phyloP scores from a whole-genome alignment of 495 filamentous ascomycete genomes.

The Penicillium salamii region DNA sequence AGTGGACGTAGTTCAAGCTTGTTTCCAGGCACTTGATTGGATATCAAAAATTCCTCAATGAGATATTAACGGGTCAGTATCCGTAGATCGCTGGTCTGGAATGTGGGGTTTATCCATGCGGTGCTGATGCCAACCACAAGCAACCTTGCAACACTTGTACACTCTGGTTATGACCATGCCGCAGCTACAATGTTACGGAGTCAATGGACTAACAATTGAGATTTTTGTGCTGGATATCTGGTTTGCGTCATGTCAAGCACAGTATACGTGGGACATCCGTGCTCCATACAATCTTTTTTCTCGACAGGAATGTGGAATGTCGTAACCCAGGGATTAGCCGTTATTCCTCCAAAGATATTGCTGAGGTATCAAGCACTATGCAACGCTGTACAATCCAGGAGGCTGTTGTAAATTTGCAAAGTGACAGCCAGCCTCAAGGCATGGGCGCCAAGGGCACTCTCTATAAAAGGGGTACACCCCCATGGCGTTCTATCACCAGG shows the following conservation, averaged over 20 bases:
- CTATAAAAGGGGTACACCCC: conserved; percentile 1
- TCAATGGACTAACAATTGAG: no score
- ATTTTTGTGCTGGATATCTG: no score
- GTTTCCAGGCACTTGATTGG: not conserved
- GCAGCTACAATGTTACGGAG: no score
- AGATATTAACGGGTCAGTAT: not conserved
- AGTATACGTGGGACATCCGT: not conserved
- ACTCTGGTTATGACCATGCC: no score
- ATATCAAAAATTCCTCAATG: not conserved
- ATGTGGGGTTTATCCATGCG: not conserved
- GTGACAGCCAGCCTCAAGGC: not conserved
- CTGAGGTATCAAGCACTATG: not conserved
- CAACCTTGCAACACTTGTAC: no score
- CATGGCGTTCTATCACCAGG: not conserved
- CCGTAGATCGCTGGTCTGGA: not conserved
- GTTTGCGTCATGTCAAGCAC: not conserved
- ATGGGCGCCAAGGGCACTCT: not conserved
- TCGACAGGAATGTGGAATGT: conserved; percentile 8
- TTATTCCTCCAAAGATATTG: not conserved
- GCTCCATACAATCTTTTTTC: not conserved
- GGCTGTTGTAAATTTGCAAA: not conserved
- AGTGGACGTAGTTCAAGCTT: not conserved
- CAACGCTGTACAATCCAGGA: conserved; percentile 6
- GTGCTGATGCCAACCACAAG: no score
- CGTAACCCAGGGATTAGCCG: not conserved